A percentile compares a stretch with the other conserved stretches of the same genome.
These are phyloP conservation scores for Trapa incisa DNA, from an alignment of 345 rosid genomes.

Conservation along the genomic window DNA sequence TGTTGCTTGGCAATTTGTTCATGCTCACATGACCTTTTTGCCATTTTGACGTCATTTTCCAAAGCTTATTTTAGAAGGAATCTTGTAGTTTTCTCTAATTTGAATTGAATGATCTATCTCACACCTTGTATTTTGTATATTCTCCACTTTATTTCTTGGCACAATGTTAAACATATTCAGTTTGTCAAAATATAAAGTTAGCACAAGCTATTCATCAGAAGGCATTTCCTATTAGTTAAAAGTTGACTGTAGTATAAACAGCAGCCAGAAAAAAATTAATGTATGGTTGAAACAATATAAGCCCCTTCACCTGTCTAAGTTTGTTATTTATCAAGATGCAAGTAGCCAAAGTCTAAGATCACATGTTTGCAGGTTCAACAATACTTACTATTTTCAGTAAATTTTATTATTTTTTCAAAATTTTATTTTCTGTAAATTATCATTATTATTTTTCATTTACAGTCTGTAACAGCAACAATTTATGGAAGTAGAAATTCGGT, in stretches of 20 bases:
- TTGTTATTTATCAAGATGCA: not conserved
- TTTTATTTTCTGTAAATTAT: slow-evolving; percentile 2
- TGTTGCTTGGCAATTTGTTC: not conserved
- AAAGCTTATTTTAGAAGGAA: not conserved
- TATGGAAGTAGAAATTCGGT: slow-evolving; percentile 42
- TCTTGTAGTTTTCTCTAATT: not conserved
- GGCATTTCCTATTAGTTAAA: not conserved
- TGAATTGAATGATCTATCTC: not conserved
- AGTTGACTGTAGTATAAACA: not conserved
- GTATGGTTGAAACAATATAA: not conserved
- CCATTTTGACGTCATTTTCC: not conserved
- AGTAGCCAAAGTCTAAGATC: not conserved
- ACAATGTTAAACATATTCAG: not conserved
- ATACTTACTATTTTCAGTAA: not conserved
- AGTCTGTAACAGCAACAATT: slow-evolving; percentile 60
- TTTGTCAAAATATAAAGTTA: not conserved
- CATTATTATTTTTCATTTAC: slow-evolving; percentile 16
- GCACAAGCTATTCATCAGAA: not conserved
- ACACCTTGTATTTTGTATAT: not conserved
- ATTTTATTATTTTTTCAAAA: slow-evolving; percentile 6
- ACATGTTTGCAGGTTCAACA: not conserved
- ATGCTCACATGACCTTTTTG: not conserved
- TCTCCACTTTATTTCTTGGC: not conserved
- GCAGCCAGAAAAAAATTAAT: not conserved
- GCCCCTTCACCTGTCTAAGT: not conserved